phyloP scores from a whole-genome alignment of 352 stramenopile species.

The Globisporangium acanthophoron region DNA sequence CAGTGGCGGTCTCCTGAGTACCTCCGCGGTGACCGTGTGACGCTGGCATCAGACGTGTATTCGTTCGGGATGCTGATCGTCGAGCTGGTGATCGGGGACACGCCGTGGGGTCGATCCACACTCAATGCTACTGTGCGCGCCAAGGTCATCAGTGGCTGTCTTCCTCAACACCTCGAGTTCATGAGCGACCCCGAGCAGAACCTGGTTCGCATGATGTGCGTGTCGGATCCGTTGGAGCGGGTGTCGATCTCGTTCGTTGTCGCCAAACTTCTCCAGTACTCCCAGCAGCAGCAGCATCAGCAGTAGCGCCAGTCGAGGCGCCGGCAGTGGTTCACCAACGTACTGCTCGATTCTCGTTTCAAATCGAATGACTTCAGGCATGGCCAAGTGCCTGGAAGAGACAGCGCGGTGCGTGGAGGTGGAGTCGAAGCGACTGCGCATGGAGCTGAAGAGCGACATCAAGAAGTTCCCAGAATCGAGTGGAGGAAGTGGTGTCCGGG shows the following conservation, averaged over 20 bases:
- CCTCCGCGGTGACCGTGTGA: conserved; percentile 5
- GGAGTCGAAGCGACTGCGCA: no score
- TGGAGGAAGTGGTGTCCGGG: no score
- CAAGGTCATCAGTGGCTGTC: neutral
- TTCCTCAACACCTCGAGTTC: neutral
- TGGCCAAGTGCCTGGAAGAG: no score
- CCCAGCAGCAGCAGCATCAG: neutral
- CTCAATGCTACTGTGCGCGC: conserved; percentile 1
- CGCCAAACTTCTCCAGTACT: neutral
- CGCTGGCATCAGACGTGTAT: conserved; percentile 12
- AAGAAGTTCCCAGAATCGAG: no score
- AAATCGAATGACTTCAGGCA: no score
- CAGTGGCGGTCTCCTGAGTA: conserved; percentile 6
- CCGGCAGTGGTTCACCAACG: no score
- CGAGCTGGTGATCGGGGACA: conserved; percentile 2
- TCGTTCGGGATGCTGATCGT: conserved; percentile 11
- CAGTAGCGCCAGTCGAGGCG: no score
- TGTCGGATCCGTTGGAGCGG: conserved; percentile 2
- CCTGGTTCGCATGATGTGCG: conserved; percentile 10
- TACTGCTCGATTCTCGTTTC: no score
- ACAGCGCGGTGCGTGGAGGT: no score
- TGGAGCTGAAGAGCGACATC: no score
- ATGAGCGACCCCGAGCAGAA: conserved; percentile 5
- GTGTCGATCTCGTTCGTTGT: conserved; percentile 5
- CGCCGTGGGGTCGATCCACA: conserved; percentile 5